Conservation (phyloP, 352 stramenopile genomes). For the Globisporangium spiculum region DNA sequence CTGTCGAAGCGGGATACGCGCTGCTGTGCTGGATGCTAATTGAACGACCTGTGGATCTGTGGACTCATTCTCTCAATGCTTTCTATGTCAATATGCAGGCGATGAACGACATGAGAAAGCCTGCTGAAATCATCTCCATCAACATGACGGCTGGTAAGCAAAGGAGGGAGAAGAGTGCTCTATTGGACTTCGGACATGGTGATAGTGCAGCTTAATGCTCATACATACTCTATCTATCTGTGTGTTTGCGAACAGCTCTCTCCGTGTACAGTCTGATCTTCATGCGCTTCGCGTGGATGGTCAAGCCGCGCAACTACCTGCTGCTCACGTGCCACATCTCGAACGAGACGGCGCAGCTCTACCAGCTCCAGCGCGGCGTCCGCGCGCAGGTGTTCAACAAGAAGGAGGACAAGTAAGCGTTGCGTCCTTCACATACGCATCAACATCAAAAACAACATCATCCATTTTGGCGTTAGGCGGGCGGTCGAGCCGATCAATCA, state of each 20-base stretch:
- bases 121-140: conserved; percentile 78
- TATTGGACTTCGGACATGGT: neutral
- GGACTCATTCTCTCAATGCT: neutral
- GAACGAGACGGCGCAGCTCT: conserved; percentile 81
- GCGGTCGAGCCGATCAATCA: neutral
- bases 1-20: neutral
- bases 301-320: conserved; percentile 86
- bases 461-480: neutral
- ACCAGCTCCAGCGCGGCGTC: conserved; percentile 70
- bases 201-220: neutral
- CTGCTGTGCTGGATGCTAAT: neutral
- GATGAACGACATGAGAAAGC: conserved; percentile 33
- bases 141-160: conserved; percentile 79
- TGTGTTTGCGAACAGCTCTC: conserved; percentile 36
- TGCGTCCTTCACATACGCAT: too few relatives aligned
- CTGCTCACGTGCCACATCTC: conserved; percentile 80
- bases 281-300: conserved; percentile 89
- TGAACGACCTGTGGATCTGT: neutral
- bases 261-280: conserved; percentile 86
- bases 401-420: conserved; percentile 21
- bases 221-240: neutral
- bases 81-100: conserved; percentile 38
- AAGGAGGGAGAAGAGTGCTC: neutral
- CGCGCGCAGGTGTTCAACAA: conserved; percentile 38
- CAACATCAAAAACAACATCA: too few relatives aligned